Percentiles rank a stretch among this genome's conserved stretches.
phyloP scores from a whole-genome alignment of 495 filamentous ascomycete species.

The Darksidea phi region DNA sequence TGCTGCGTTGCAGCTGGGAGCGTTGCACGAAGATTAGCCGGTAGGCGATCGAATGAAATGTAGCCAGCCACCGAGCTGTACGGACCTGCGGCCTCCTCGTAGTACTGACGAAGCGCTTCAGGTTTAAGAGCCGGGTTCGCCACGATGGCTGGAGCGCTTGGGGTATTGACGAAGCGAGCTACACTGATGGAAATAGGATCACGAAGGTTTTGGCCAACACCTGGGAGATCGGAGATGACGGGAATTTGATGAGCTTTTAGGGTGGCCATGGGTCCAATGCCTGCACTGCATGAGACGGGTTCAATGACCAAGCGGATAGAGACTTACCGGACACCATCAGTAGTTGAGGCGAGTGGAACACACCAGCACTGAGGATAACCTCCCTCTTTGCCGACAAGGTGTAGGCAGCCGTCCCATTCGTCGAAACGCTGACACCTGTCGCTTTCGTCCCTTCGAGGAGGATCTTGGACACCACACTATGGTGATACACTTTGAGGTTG shows the following conservation, averaged over 20 bases:
- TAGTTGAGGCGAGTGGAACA: conserved; percentile 42
- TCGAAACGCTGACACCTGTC: conserved; percentile 42
- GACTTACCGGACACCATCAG: conserved; percentile 39
- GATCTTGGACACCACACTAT: conserved; percentile 44
- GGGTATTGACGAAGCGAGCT: conserved; percentile 20
- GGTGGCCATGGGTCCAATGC: conserved; percentile 52
- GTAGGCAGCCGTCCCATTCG: conserved; percentile 41
- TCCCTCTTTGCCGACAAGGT: conserved; percentile 42
- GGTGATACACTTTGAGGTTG: conserved; percentile 39
- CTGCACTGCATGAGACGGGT: conserved; percentile 40
- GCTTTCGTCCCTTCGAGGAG: conserved; percentile 42
- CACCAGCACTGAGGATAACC: conserved; percentile 42
- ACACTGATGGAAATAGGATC: conserved; percentile 34
- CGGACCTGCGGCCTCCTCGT: conserved; percentile 8
- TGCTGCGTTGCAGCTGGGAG: conserved; percentile 20
- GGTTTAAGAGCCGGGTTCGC: conserved; percentile 25
- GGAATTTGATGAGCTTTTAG: conserved; percentile 51
- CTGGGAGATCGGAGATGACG: conserved; percentile 55
- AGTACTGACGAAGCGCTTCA: conserved; percentile 8
- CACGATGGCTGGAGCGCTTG: conserved; percentile 11
- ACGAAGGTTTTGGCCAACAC: conserved; percentile 49
- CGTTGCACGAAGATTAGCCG: conserved; percentile 8
- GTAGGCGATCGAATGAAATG: conserved; percentile 35
- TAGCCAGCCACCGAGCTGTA: conserved; percentile 3
- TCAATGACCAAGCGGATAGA: background rate